Evolutionary conservation across 352 stramenopile species (phyloP).

Genomic region (Lagenidium sp.): DNA sequence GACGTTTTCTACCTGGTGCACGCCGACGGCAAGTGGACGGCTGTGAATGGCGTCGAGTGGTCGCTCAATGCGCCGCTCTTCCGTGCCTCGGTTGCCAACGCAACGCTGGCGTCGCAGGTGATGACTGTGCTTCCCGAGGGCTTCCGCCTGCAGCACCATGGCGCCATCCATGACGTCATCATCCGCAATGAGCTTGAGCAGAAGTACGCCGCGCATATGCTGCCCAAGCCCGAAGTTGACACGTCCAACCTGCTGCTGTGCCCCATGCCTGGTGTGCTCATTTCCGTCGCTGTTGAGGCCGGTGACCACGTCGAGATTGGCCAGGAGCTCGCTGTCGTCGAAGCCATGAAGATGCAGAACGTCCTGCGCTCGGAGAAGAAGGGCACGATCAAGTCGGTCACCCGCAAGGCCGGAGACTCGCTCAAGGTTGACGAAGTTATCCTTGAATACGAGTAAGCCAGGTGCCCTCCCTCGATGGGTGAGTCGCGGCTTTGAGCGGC

Average conservation of each 20-base stretch:
- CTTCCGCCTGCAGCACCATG: slow-evolving; percentile 79
- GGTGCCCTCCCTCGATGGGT: too few relatives aligned
- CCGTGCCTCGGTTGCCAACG: slow-evolving; percentile 22
- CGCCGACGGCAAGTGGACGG: slow-evolving; percentile 36
- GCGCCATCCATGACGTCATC: slow-evolving; percentile 82
- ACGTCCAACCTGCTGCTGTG: slow-evolving; percentile 87
- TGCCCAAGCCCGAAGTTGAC: slow-evolving; percentile 86
- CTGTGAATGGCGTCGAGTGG: slow-evolving; percentile 49
- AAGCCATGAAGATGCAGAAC: slow-evolving; percentile 99
- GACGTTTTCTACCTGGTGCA: slow-evolving; percentile 24
- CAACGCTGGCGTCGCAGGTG: slow-evolving; percentile 45
- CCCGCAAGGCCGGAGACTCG: slow-evolving; percentile 71
- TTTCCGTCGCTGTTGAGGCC: slow-evolving; percentile 73
- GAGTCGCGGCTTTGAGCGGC: too few relatives aligned
- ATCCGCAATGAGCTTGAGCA: slow-evolving; percentile 88
- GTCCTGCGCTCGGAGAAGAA: slow-evolving; percentile 88
- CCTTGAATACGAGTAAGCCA: slow-evolving; percentile 84
- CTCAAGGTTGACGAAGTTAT: slow-evolving; percentile 90
- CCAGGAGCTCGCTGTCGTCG: slow-evolving; percentile 92
- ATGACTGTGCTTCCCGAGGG: slow-evolving; percentile 52
- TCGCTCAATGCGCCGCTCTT: slow-evolving; percentile 50
- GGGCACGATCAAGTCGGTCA: slow-evolving; percentile 82
- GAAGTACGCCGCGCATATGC: slow-evolving; percentile 83
- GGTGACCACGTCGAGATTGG: slow-evolving; percentile 91
- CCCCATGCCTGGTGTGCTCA: slow-evolving; percentile 94